Evolutionary conservation across 257 asterid genomes (phyloP), one percentile per base, ranked within the genome.

Genomic region (Jasminum sambac): DNA sequence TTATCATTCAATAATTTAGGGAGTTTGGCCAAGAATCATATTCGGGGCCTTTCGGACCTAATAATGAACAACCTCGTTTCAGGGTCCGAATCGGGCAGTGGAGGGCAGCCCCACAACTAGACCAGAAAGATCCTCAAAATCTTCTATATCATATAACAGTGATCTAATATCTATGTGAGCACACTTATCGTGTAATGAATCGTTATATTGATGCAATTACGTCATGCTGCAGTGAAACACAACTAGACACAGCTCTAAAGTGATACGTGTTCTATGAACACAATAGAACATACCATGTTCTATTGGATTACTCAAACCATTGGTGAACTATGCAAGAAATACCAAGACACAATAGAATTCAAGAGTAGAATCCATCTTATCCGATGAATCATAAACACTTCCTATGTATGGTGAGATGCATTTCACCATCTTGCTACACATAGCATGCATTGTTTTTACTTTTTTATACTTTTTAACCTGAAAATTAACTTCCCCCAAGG

Each of bases 401-500:
- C 57, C n/a, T n/a, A n/a, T n/a, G n/a, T 14, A 46, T 16, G 52
- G 6, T 46, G 55, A 64, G 44, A 37, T 36, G 4, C 19, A 6
- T 12, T 30, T 38, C 26, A 19, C 55, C 23, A 38, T 50, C 77
- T 72, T 68, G 63, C 58, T n/a, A n/a, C n/a, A n/a, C n/a, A n/a
- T n/a, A n/a, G n/a, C n/a, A n/a, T n/a, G n/a, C n/a, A n/a, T n/a
- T n/a, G n/a, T n/a, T n/a, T n/a, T n/a, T n/a, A n/a, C n/a, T n/a
- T n/a, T n/a, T n/a, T n/a, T n/a, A n/a, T n/a, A n/a, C n/a, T n/a
- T n/a, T n/a, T n/a, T n/a, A n/a, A n/a, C n/a, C n/a, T n/a, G n/a
- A n/a, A n/a, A n/a, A n/a, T n/a, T n/a, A n/a, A n/a, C n/a, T n/a
- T n/a, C n/a, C n/a, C n/a, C n/a, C n/a, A n/a, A n/a, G n/a, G n/a